Evolutionary conservation across 106 monocot species (phyloP).

Genomic region (Acorus calamus): DNA sequence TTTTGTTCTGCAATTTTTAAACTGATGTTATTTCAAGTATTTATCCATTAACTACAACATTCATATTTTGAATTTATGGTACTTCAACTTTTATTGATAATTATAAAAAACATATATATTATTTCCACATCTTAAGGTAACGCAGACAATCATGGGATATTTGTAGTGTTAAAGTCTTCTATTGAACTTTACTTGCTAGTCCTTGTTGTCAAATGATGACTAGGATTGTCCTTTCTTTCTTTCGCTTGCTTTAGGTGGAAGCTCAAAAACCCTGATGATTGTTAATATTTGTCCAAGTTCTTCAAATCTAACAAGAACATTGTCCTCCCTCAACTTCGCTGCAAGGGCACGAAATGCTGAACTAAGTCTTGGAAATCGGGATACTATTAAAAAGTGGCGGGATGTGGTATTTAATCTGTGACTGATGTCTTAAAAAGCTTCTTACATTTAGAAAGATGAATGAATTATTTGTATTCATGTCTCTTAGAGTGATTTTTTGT

Average conservation of each 20-base stretch:
- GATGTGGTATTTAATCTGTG: slow-evolving; percentile 49
- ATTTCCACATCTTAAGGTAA: too few relatives aligned
- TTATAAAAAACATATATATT: too few relatives aligned
- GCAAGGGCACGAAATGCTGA: slow-evolving; percentile 82
- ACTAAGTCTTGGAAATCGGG: slow-evolving; percentile 83
- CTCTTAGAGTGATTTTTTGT: too few relatives aligned
- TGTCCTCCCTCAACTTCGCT: slow-evolving; percentile 69
- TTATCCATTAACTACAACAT: too few relatives aligned
- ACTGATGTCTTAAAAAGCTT: slow-evolving; percentile 4
- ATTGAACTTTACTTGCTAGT: not conserved
- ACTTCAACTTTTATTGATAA: too few relatives aligned
- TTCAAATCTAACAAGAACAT: slow-evolving; percentile 56
- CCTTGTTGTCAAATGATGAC: not conserved
- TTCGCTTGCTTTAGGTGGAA: slow-evolving; percentile 39
- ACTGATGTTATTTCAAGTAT: too few relatives aligned
- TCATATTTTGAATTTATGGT: too few relatives aligned
- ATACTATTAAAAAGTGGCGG: slow-evolving; percentile 95
- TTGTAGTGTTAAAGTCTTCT: too few relatives aligned
- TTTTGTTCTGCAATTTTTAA: too few relatives aligned
- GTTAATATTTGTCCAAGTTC: slow-evolving; percentile 66
- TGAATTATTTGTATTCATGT: too few relatives aligned
- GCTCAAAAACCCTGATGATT: slow-evolving; percentile 77
- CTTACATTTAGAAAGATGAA: too few relatives aligned
- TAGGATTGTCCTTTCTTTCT: slow-evolving; percentile 1
- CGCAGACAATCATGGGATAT: too few relatives aligned